These are phyloP conservation scores for Lactifluus rugatus DNA, from an alignment of 768 basidiomycete genomes.

Conservation along the genomic window DNA sequence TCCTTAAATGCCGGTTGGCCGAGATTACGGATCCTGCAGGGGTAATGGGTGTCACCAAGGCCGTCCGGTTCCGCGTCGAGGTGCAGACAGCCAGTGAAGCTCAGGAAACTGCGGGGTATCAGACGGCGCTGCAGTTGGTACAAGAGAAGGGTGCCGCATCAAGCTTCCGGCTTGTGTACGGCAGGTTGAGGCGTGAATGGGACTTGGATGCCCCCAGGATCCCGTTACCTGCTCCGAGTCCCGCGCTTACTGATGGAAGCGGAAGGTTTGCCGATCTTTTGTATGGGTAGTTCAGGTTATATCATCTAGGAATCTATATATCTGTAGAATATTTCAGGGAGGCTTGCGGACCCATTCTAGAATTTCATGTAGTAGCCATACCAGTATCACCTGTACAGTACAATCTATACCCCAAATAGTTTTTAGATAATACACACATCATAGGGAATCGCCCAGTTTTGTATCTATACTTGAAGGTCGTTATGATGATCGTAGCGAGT, in stretches of 20 bases:
- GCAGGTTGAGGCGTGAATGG: constrained; percentile 61
- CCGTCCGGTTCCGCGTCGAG: constrained; percentile 78
- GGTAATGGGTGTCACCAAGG: constrained; percentile 47
- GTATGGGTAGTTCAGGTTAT: constrained; percentile 21
- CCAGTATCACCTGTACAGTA: constrained; percentile 7
- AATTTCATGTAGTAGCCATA: constrained; percentile 12
- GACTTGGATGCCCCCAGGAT: constrained; percentile 38
- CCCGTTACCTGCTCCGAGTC: constrained; percentile 23
- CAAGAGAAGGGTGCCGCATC: constrained; percentile 85
- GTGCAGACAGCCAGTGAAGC: constrained; percentile 37
- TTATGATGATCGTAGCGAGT: background rate
- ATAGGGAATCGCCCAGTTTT: background rate
- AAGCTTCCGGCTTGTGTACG: constrained; percentile 67
- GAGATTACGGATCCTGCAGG: constrained; percentile 52
- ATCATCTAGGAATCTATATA: background rate
- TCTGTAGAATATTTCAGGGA: constrained; percentile 6
- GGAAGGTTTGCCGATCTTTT: constrained; percentile 29
- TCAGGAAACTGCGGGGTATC: constrained; percentile 38
- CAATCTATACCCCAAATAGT: constrained; percentile 4
- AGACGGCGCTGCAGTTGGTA: constrained; percentile 53
- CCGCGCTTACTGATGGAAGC: constrained; percentile 23
- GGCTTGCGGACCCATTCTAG: constrained; percentile 19
- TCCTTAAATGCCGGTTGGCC: constrained; percentile 70
- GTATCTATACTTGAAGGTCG: background rate
- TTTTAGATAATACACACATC: constrained; percentile 3